Conservation (phyloP, 2,329 filamentous ascomycete genomes). For the Chaetomiaceae sp. region DNA sequence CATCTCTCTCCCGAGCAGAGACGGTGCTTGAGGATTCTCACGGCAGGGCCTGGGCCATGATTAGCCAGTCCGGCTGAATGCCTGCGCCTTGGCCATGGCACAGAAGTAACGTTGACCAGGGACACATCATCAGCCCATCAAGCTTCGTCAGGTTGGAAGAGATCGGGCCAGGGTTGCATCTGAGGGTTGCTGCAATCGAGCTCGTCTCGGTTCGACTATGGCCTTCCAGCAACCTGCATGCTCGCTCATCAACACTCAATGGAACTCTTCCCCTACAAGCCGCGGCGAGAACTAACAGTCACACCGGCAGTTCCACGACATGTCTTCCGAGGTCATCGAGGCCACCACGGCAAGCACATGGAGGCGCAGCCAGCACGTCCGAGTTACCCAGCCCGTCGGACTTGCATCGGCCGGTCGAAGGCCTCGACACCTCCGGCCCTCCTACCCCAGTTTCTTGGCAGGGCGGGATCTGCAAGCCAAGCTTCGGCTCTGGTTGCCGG, state of each 20-base stretch:
- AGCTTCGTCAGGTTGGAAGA: neutral
- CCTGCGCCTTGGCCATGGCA: neutral
- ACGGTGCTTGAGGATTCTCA: too few species aligned
- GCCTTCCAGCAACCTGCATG: neutral
- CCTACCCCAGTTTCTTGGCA: constrained; percentile 17
- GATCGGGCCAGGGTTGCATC: neutral
- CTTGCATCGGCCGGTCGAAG: too few species aligned
- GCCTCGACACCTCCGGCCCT: neutral
- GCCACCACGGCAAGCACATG: too few species aligned
- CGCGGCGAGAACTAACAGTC: too few species aligned
- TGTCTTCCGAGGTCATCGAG: too few species aligned
- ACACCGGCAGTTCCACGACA: too few species aligned
- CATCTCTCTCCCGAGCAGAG: too few species aligned
- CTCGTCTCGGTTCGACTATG: neutral
- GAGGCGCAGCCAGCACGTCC: too few species aligned
- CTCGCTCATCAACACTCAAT: neutral
- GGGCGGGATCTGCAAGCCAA: constrained; percentile 23
- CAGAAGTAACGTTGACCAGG: constrained; percentile 8
- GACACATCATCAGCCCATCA: neutral
- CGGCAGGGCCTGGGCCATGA: too few species aligned
- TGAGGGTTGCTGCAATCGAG: neutral
- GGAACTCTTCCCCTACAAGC: neutral
- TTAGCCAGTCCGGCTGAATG: constrained; percentile 28
- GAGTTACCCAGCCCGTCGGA: too few species aligned
- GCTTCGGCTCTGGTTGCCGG: constrained; percentile 15